Conservation (phyloP, 208 protist genomes). For the Trypanosoma lewisi region DNA sequence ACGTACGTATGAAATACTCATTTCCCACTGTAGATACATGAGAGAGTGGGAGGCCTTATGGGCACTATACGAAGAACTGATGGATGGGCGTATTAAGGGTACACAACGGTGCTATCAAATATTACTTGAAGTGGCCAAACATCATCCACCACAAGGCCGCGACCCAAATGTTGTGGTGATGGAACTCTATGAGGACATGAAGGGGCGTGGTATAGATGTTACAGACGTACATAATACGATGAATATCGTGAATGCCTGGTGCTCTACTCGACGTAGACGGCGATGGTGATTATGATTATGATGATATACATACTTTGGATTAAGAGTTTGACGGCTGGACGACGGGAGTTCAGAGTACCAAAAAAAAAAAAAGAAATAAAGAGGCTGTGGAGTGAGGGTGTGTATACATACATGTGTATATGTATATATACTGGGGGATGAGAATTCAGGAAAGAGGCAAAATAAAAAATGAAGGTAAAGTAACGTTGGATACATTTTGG, state of each 20-base stretch:
- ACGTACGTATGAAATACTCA: conserved; percentile 74
- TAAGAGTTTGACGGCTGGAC: background rate
- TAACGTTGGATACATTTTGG: too few species aligned
- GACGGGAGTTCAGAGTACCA: background rate
- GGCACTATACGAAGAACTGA: conserved; percentile 74
- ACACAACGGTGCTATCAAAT: conserved; percentile 58
- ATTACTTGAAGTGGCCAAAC: conserved; percentile 41
- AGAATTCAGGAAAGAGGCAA: too few species aligned
- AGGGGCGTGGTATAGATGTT: conserved; percentile 46
- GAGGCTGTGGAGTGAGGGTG: too few species aligned
- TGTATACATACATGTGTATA: too few species aligned
- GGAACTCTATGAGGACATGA: conserved; percentile 64
- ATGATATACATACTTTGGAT: background rate
- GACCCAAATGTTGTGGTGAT: conserved; percentile 46
- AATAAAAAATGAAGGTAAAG: too few species aligned
- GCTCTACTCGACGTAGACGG: conserved; percentile 31
- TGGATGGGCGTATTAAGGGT: conserved; percentile 31
- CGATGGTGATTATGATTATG: conserved; percentile 15
- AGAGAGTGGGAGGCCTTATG: conserved; percentile 74
- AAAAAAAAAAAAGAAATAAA: too few species aligned
- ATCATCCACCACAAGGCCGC: conserved; percentile 36
- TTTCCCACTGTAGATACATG: conserved; percentile 50
- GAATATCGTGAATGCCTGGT: conserved; percentile 79
- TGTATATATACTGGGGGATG: too few species aligned
- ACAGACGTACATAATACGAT: conserved; percentile 43